These are phyloP conservation scores for Candida chilensis DNA, from an alignment of 805 yeast species.

Conservation along the genomic window DNA sequence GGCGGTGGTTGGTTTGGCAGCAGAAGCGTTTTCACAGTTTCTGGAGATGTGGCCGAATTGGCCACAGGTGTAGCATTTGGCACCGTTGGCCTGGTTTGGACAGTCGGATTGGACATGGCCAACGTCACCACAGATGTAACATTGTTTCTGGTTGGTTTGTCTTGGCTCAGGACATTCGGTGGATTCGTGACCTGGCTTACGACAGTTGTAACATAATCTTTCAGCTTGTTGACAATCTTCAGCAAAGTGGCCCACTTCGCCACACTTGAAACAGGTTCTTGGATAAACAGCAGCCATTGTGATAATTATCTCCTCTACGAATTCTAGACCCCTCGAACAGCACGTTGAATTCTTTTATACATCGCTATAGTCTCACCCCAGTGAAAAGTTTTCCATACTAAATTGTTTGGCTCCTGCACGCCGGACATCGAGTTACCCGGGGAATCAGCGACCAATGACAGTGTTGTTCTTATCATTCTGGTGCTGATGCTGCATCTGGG, in stretches of 20 bases:
- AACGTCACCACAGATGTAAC: conserved; percentile 87
- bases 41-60: conserved; percentile 77
- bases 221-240: conserved; percentile 79
- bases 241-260: conserved; percentile 86
- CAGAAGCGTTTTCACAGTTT: conserved; percentile 45
- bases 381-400: no score
- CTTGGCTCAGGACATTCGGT: conserved; percentile 84
- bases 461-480: no score
- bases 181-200: conserved; percentile 83
- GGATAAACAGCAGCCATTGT: conserved; percentile 41
- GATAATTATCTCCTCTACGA: no score
- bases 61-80: conserved; percentile 76
- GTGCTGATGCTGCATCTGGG: no score
- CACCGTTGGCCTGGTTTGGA: conserved; percentile 52
- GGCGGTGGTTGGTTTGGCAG: conserved; percentile 7
- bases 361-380: no score
- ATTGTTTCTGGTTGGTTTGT: conserved; percentile 77
- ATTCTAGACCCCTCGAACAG: no score
- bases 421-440: no score
- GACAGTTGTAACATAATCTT: conserved; percentile 89
- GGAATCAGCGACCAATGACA: no score
- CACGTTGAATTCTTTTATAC: no score
- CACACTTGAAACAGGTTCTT: conserved; percentile 88
- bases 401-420: no score
- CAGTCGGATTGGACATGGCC: conserved; percentile 90